A percentile compares a stretch with the other conserved stretches of the same genome.
Evolutionary conservation across 345 rosid species (phyloP).

Genomic region (Ceriops decandra): DNA sequence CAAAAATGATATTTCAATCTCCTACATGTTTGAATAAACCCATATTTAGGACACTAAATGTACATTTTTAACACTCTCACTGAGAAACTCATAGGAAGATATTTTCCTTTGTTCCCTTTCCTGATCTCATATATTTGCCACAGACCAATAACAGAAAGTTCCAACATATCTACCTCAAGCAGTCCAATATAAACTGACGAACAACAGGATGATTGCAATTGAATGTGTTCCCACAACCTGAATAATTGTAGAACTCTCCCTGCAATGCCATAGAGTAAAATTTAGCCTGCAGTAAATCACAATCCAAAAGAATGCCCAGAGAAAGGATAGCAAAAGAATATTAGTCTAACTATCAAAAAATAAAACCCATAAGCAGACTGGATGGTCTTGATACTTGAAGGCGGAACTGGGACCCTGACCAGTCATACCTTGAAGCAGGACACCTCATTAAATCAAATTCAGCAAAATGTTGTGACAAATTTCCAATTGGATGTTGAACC

Average conservation of each 20-base stretch:
- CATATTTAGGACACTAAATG: too few species aligned
- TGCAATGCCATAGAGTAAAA: slow-evolving; percentile 27
- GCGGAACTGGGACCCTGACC: background rate
- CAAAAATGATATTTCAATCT: too few species aligned
- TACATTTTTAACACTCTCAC: too few species aligned
- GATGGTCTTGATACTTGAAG: background rate
- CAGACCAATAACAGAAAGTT: background rate
- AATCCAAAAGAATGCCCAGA: background rate
- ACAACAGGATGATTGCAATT: slow-evolving; percentile 98
- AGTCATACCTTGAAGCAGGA: background rate
- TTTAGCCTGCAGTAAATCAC: slow-evolving; percentile 10
- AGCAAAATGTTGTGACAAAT: background rate
- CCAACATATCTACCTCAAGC: slow-evolving; percentile 60
- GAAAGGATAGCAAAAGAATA: background rate
- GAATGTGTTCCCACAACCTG: slow-evolving; percentile 97
- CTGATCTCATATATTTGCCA: background rate
- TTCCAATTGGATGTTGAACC: background rate
- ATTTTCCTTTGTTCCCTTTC: background rate
- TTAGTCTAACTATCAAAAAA: background rate
- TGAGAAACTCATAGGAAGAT: too few species aligned
- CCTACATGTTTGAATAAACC: too few species aligned
- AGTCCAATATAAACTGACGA: slow-evolving; percentile 83
- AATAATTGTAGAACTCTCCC: slow-evolving; percentile 98
- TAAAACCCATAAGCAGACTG: background rate
- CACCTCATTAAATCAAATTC: background rate